Percentiles rank a stretch among this genome's conserved stretches.
Conservation (phyloP, 108 stramenopile genomes). For the Poteriospumella lacustris region DNA sequence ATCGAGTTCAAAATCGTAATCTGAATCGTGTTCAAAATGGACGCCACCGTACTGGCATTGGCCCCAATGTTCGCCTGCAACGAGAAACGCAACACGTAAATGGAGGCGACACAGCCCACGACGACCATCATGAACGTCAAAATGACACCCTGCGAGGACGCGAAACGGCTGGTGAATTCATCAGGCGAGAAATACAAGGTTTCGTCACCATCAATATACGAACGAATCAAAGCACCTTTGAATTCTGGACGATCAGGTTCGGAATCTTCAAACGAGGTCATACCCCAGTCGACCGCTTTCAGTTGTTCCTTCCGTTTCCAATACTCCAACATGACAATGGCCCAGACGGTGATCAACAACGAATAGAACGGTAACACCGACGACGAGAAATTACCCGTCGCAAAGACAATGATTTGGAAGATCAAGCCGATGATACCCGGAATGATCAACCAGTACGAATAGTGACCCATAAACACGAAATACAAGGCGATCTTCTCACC, state of each 20-base stretch:
- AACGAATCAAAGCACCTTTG: neutral
- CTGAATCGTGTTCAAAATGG: conserved; percentile 39
- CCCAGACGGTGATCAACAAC: conserved; percentile 36
- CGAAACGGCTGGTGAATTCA: neutral
- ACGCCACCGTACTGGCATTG: conserved; percentile 21
- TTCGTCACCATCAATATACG: conserved; percentile 3
- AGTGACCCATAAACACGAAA: conserved; percentile 27
- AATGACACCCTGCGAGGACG: conserved; percentile 65
- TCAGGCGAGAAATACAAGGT: neutral
- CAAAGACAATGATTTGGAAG: neutral
- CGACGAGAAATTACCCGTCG: neutral
- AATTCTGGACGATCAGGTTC: conserved; percentile 17
- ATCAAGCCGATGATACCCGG: neutral
- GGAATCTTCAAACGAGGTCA: conserved; percentile 24
- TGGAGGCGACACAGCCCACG: conserved; percentile 56
- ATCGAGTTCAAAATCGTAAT: conserved; percentile 33
- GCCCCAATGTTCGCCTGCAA: neutral
- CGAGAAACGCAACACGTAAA: neutral
- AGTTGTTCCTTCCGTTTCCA: conserved; percentile 35
- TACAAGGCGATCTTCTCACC: conserved; percentile 9
- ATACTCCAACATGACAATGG: conserved; percentile 41
- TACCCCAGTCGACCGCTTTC: neutral
- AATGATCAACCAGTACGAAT: neutral
- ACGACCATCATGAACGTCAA: conserved; percentile 74
- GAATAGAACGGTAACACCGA: conserved; percentile 30